phyloP scores from a whole-genome alignment of 2,329 filamentous ascomycete genomes.

The Clonostachys sp. region DNA sequence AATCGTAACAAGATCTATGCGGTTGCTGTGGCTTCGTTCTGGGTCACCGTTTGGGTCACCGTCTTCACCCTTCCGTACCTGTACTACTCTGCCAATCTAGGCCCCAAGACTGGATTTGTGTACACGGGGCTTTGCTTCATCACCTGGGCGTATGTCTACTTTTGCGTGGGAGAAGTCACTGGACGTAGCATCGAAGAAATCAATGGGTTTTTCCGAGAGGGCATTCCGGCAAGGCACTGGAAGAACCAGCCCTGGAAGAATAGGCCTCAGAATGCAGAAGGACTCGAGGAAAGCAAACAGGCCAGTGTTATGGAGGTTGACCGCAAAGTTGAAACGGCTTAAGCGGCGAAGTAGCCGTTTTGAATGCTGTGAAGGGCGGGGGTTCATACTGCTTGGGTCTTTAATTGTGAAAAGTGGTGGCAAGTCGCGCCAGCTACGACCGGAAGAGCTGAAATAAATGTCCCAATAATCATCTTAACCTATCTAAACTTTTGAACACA shows the following conservation, averaged over 20 bases:
- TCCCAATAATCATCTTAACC: no score
- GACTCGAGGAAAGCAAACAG: no score
- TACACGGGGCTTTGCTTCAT: slow-evolving; percentile 25
- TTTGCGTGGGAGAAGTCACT: slow-evolving; percentile 23
- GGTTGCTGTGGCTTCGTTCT: slow-evolving; percentile 35
- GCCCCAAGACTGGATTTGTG: slow-evolving; percentile 30
- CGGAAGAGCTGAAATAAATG: no score
- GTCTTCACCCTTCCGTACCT: slow-evolving; percentile 33
- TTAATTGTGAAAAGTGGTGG: no score
- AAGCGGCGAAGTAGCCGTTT: no score
- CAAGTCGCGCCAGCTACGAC: no score
- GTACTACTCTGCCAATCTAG: slow-evolving; percentile 29
- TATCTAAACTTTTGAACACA: no score
- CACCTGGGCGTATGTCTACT: slow-evolving; percentile 26
- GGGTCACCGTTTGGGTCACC: slow-evolving; percentile 31
- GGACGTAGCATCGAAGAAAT: slow-evolving; percentile 20
- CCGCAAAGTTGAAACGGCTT: no score
- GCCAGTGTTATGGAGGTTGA: no score
- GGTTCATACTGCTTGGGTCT: no score
- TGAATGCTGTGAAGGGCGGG: no score
- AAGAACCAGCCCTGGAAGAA: slow-evolving; percentile 11
- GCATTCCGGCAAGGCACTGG: slow-evolving; percentile 17
- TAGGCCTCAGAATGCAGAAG: not conserved
- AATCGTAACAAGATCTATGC: slow-evolving; percentile 42
- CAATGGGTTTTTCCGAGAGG: slow-evolving; percentile 12